Percentiles rank a stretch among this genome's conserved stretches.
Evolutionary conservation across 2,329 filamentous ascomycete species (phyloP).

Genomic region (Fusarium sp.): DNA sequence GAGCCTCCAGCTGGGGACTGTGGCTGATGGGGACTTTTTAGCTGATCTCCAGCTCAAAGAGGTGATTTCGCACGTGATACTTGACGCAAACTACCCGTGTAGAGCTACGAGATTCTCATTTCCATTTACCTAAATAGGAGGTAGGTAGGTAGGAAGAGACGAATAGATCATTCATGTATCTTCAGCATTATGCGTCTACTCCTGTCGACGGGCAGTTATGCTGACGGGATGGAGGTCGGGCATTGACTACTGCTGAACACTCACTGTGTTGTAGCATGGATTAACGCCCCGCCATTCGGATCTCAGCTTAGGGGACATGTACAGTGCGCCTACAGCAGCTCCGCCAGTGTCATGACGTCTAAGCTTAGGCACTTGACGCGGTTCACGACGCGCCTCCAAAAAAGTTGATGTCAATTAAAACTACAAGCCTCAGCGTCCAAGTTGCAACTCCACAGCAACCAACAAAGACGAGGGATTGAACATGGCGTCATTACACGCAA

Average conservation of each 20-base stretch:
- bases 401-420: slow-evolving; percentile 36
- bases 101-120: not conserved
- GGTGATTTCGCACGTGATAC: slow-evolving; percentile 18
- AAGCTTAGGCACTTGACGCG: slow-evolving; percentile 41
- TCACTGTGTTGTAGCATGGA: slow-evolving; percentile 4
- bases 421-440: slow-evolving; percentile 23
- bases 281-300: not conserved
- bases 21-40: not conserved
- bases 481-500: slow-evolving; percentile 47
- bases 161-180: not conserved
- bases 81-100: not conserved
- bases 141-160: not conserved
- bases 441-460: slow-evolving; percentile 31
- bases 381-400: slow-evolving; percentile 41
- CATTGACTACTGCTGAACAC: not conserved
- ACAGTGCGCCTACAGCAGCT: slow-evolving; percentile 20
- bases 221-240: too few relatives aligned
- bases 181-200: not conserved
- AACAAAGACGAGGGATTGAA: slow-evolving; percentile 19
- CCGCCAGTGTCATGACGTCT: slow-evolving; percentile 34
- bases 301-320: not conserved
- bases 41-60: slow-evolving; percentile 1
- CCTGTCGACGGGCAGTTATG: not conserved
- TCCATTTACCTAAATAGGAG: not conserved
- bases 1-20: not conserved